A percentile compares a stretch with the other conserved stretches of the same genome.
phyloP scores from a whole-genome alignment of 1,284 basidiomycete species.

The Austroboletus novae-zelandiae region DNA sequence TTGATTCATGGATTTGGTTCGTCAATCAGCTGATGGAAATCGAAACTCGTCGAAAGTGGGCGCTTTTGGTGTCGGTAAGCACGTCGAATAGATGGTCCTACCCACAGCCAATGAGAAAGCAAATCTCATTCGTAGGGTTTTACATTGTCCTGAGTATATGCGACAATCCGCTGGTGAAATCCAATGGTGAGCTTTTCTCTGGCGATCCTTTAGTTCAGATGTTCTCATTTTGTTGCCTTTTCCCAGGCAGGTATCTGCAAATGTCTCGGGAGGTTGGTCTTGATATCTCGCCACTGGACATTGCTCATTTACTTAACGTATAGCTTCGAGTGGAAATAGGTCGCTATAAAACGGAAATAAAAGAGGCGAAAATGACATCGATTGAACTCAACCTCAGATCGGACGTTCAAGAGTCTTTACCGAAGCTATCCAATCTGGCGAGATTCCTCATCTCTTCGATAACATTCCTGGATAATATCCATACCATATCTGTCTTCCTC shows the following conservation, averaged over 20 bases:
- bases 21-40: constrained; percentile 66
- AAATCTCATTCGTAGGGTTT: constrained; percentile 50
- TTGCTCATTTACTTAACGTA: background rate
- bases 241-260: constrained; percentile 19
- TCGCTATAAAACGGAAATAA: background rate
- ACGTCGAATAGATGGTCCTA: no score
- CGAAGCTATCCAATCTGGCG: constrained; percentile 57
- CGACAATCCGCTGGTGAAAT: constrained; percentile 89
- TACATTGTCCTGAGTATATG: constrained; percentile 56
- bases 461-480: constrained; percentile 85
- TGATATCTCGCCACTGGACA: constrained; percentile 1
- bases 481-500: constrained; percentile 72
- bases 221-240: background rate
- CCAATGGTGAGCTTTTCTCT: constrained; percentile 51
- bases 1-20: constrained; percentile 1
- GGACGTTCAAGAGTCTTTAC: constrained; percentile 74
- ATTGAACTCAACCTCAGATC: constrained; percentile 10
- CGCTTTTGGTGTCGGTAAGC: constrained; percentile 77
- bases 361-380: background rate
- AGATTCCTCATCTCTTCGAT: constrained; percentile 89
- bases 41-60: constrained; percentile 83
- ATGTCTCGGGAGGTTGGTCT: constrained; percentile 64
- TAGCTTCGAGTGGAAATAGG: background rate
- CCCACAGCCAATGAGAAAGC: constrained; percentile 54
- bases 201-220: background rate